Evolutionary conservation across 352 stramenopile species (phyloP).

Genomic region (Globisporangium lucens): DNA sequence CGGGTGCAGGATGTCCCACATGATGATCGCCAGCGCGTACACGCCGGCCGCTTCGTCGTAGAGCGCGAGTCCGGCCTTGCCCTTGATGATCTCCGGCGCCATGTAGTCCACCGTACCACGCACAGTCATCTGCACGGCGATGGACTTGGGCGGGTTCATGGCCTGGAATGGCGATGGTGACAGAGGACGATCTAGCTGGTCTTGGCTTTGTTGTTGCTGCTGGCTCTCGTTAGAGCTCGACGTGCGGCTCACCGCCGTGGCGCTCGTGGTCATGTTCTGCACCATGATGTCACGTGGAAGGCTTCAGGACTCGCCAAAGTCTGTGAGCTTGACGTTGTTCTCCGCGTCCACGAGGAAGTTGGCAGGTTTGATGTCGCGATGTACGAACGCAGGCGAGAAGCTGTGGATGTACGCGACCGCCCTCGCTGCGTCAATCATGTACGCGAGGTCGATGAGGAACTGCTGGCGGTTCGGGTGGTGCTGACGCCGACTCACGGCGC

Average conservation of each 20-base stretch:
- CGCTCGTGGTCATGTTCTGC: not conserved
- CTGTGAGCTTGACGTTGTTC: constrained; percentile 67
- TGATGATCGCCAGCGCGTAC: constrained; percentile 70
- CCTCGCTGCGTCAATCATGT: constrained; percentile 64
- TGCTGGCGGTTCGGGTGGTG: constrained; percentile 31
- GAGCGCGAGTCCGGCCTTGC: constrained; percentile 36
- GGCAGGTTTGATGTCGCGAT: constrained; percentile 68
- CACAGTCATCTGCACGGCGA: constrained; percentile 42
- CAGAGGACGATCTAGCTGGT: not conserved
- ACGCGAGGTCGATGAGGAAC: constrained; percentile 47
- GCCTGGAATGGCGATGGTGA: constrained; percentile 8
- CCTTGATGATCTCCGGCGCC: constrained; percentile 78
- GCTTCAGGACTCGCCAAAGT: constrained; percentile 69
- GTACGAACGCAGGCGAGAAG: constrained; percentile 66
- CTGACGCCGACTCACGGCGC: constrained; percentile 20
- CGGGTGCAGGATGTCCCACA: constrained; percentile 75
- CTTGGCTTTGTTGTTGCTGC: not conserved
- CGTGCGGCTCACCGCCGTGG: not conserved
- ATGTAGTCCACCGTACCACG: constrained; percentile 78
- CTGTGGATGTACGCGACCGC: constrained; percentile 71
- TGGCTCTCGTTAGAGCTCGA: not conserved
- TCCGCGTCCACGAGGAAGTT: constrained; percentile 78
- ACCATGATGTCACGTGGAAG: constrained; percentile 18
- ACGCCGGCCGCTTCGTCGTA: constrained; percentile 74
- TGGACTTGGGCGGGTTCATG: constrained; percentile 15